A percentile compares a stretch with the other conserved stretches of the same genome.
Evolutionary conservation across 306 rosid species (phyloP).

Genomic region (Clitoria ternatea): DNA sequence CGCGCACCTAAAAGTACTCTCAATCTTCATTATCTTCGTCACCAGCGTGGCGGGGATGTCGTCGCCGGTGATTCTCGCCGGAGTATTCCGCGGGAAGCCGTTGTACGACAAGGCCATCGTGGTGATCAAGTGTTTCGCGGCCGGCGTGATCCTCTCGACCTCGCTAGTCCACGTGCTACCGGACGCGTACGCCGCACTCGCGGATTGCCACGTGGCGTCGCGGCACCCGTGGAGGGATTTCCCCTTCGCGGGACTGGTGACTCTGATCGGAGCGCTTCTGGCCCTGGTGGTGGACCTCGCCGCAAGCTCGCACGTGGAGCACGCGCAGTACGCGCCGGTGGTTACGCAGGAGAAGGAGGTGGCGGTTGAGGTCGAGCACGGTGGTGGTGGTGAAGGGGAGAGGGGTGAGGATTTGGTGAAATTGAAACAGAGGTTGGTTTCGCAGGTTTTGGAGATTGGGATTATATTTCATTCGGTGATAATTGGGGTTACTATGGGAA

Average conservation of each 20-base stretch:
- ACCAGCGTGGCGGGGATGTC: slow-evolving; percentile 77
- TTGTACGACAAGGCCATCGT: slow-evolving; percentile 69
- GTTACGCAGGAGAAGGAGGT: slow-evolving; percentile 37
- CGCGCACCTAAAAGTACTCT: slow-evolving; percentile 49
- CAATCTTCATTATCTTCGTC: slow-evolving; percentile 67
- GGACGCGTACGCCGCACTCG: slow-evolving; percentile 77
- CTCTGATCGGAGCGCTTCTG: slow-evolving; percentile 54
- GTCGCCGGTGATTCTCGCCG: slow-evolving; percentile 66
- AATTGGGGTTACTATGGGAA: slow-evolving; percentile 89
- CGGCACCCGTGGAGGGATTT: slow-evolving; percentile 86
- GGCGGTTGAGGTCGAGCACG: slow-evolving; percentile 13
- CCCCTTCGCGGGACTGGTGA: slow-evolving; percentile 83
- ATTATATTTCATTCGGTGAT: slow-evolving; percentile 90
- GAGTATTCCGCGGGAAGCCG: slow-evolving; percentile 73
- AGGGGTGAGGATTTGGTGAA: slow-evolving; percentile 44
- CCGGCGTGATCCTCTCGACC: slow-evolving; percentile 93
- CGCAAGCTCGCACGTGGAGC: slow-evolving; percentile 71
- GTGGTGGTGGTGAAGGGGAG: background rate
- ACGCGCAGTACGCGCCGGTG: slow-evolving; percentile 52
- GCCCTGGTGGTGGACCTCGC: slow-evolving; percentile 78
- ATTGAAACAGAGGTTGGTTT: slow-evolving; percentile 77
- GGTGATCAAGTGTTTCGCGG: slow-evolving; percentile 81
- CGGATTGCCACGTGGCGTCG: slow-evolving; percentile 77
- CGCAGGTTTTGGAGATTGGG: slow-evolving; percentile 88
- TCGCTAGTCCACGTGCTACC: slow-evolving; percentile 98